Evolutionary conservation across 768 basidiomycete species (phyloP), one percentile per base, ranked within the genome.

Genomic region (Leucocoprinus sp.): DNA sequence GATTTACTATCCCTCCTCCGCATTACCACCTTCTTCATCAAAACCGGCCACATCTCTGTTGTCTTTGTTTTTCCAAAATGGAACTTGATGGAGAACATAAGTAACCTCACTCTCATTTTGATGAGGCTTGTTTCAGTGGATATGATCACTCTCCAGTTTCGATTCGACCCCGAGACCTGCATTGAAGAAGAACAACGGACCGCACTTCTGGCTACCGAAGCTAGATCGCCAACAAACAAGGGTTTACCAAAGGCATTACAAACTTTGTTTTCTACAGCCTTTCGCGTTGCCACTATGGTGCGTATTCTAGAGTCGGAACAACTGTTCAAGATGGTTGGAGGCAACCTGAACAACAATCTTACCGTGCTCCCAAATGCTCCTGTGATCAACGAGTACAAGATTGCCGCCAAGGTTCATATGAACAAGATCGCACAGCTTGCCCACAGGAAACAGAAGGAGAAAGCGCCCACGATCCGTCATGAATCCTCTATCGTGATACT

Each of bases 61-160:
- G 45, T 47, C 45, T 47, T 47, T 38, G 37, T 47, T 19, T 47
- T 47, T 47, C 45, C 45, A 22, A 47, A 47, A 40, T 47, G 45
- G 45, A 47, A 40, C 22, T 39, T 47, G 14, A 47, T 47, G 45
- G 45, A 47, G 38, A 47, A 47, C 22, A 39, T 47, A n/a, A 47
- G 21, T n/a, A 47, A 47, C 31, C 38, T 47, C 23, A 40, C 45
- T 8, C 45, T 47, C 38, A 47, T 47, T 9, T 19, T 47, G 29
- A 47, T 19, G 38, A 47, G 45, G 22, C 45, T 47, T 17, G 45
- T 47, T 31, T 47, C 45, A 31, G 28, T 47, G 15, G 45, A 39
- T 24, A 47, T 47, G 45, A 40, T 47, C 45, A 47, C 45, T 12
- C 45, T 47, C 45, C 31, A 37, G 7, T 40, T 47, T 41, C 45